A percentile compares a stretch with the other conserved stretches of the same genome.
Conservation (phyloP, 2,329 filamentous ascomycete species). For the Cladosporium velox region DNA sequence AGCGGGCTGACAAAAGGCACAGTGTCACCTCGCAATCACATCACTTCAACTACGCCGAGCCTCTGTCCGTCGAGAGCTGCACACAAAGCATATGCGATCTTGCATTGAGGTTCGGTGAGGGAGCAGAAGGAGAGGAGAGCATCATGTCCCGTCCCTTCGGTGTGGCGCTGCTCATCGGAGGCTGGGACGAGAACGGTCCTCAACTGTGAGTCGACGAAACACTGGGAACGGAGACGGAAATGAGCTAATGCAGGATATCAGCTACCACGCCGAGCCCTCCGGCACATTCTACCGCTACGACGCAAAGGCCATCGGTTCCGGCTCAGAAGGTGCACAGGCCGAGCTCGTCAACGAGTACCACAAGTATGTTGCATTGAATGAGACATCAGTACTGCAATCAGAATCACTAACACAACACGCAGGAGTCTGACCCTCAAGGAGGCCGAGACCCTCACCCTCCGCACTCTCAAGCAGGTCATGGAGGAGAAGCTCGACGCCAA, state of each 20-base stretch:
- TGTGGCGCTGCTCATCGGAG: slow-evolving; percentile 92
- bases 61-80: slow-evolving; percentile 92
- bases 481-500: slow-evolving; percentile 99
- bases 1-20: slow-evolving; percentile 7
- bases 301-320: slow-evolving; percentile 96
- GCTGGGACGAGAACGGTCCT: slow-evolving; percentile 95
- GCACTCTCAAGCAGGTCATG: slow-evolving; percentile 99
- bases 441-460: slow-evolving; percentile 91
- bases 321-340: slow-evolving; percentile 94
- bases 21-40: slow-evolving; percentile 92
- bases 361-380: slow-evolving; percentile 52
- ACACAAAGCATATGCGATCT: slow-evolving; percentile 98
- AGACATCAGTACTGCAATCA: not conserved
- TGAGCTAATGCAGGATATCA: slow-evolving; percentile 35
- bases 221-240: not conserved
- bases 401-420: not conserved
- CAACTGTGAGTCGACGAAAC: slow-evolving; percentile 62
- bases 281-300: slow-evolving; percentile 99
- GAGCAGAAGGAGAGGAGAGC: slow-evolving; percentile 87
- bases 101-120: slow-evolving; percentile 93
- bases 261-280: slow-evolving; percentile 95
- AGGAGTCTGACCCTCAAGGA: slow-evolving; percentile 82
- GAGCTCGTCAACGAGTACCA: slow-evolving; percentile 99
- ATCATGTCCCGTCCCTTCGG: slow-evolving; percentile 98
- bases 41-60: slow-evolving; percentile 96